A percentile compares a stretch with the other conserved stretches of the same genome.
phyloP scores from a whole-genome alignment of 495 filamentous ascomycete genomes.

The Pyrenopolyporus hunteri region DNA sequence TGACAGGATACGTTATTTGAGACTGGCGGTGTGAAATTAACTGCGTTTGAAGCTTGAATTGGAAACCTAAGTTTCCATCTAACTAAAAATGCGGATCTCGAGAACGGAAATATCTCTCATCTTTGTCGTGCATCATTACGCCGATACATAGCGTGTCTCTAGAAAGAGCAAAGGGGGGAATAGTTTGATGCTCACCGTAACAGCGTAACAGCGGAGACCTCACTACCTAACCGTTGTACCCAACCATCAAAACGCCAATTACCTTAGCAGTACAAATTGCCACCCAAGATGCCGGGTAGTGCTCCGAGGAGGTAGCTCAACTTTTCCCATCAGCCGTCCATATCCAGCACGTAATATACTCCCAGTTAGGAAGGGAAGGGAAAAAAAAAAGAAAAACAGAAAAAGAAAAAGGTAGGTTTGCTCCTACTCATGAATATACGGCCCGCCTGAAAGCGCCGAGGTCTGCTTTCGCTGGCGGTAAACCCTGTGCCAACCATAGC shows the following conservation, averaged over 20 bases:
- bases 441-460: slow-evolving; percentile 20
- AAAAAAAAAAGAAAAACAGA: too few species aligned
- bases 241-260: slow-evolving; percentile 25
- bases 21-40: slow-evolving; percentile 23
- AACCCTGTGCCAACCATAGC: too few species aligned
- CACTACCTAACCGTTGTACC: neutral
- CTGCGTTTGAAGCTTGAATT: slow-evolving; percentile 4
- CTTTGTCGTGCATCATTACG: slow-evolving; percentile 29
- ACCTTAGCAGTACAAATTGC: slow-evolving; percentile 9
- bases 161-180: slow-evolving; percentile 14
- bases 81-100: slow-evolving; percentile 23
- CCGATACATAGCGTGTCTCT: slow-evolving; percentile 31
- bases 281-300: slow-evolving; percentile 11
- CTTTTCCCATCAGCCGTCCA: neutral
- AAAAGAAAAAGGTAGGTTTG: neutral
- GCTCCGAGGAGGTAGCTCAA: slow-evolving; percentile 1
- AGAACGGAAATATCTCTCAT: slow-evolving; percentile 11
- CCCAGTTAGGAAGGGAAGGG: neutral
- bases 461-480: slow-evolving; percentile 6
- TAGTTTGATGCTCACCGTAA: slow-evolving; percentile 14
- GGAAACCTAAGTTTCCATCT: slow-evolving; percentile 22
- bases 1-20: neutral
- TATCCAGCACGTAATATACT: neutral
- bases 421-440: slow-evolving; percentile 8
- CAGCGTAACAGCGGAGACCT: neutral